A percentile compares a stretch with the other conserved stretches of the same genome.
Evolutionary conservation across 768 basidiomycete genomes (phyloP).

Genomic region (Leucocoprinus birnbaumii): DNA sequence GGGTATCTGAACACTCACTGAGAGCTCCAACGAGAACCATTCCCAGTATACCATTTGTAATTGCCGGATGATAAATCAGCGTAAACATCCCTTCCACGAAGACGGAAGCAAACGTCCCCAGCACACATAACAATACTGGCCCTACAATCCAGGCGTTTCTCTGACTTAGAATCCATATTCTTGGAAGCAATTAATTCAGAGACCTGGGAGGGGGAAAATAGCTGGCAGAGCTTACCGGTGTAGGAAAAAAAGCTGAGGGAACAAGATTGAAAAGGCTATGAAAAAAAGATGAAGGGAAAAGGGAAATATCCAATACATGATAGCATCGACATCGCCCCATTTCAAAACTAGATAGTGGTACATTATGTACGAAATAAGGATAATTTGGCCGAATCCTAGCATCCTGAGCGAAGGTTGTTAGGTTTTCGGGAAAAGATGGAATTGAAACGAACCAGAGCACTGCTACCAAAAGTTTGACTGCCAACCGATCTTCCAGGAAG

Average conservation of each 20-base stretch:
- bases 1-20: neutral
- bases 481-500: conserved; percentile 14
- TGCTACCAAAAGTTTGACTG: conserved; percentile 14
- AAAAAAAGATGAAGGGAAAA: conserved; percentile 15
- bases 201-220: too few species aligned
- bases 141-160: conserved; percentile 5
- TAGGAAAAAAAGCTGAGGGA: conserved; percentile 17
- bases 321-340: conserved; percentile 13
- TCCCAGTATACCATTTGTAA: neutral
- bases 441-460: conserved; percentile 3
- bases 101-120: conserved; percentile 7
- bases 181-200: neutral
- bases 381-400: conserved; percentile 16
- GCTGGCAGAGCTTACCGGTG: conserved; percentile 2
- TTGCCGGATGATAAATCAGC: neutral
- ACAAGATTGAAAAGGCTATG: conserved; percentile 12
- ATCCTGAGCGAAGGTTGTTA: conserved; percentile 6
- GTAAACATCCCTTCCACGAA: neutral
- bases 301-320: conserved; percentile 7
- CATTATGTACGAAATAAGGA: conserved; percentile 15
- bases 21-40: neutral
- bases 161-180: conserved; percentile 16
- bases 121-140: conserved; percentile 2
- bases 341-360: conserved; percentile 20
- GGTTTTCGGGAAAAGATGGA: neutral